These are phyloP conservation scores for Fusarium multiceps DNA, from an alignment of 2,329 filamentous ascomycete species.

Conservation along the genomic window DNA sequence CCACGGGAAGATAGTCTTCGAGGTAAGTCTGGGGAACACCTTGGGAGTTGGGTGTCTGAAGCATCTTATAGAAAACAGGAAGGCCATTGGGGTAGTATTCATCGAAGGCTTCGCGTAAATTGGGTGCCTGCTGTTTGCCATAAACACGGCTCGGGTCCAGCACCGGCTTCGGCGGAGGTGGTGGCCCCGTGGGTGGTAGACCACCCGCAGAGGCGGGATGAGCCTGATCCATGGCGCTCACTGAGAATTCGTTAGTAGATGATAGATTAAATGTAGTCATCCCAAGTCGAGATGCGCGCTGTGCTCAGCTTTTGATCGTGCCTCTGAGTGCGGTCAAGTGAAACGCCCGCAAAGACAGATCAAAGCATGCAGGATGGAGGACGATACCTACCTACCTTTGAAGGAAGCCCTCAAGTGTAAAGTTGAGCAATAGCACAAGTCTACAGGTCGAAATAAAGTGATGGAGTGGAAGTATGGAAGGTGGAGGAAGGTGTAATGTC, in stretches of 20 bases:
- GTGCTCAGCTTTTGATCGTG: neutral
- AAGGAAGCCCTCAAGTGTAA: conserved; percentile 4
- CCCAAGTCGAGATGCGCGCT: neutral
- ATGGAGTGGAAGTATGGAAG: neutral
- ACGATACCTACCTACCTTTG: conserved; percentile 18
- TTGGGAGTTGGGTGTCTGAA: conserved; percentile 36
- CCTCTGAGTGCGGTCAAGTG: neutral
- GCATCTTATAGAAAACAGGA: conserved; percentile 51
- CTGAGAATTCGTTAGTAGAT: conserved; percentile 21
- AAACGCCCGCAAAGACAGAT: neutral
- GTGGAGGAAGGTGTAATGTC: neutral
- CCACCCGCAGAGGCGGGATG: conserved; percentile 11
- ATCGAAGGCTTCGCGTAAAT: conserved; percentile 44
- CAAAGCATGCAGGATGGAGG: neutral
- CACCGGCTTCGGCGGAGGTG: conserved; percentile 27
- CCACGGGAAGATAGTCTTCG: conserved; percentile 51
- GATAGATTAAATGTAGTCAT: neutral
- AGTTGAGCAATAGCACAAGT: neutral
- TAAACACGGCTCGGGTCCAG: conserved; percentile 37
- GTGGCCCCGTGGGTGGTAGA: conserved; percentile 20
- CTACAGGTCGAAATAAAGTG: neutral
- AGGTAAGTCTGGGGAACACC: conserved; percentile 48
- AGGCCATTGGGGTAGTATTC: conserved; percentile 53
- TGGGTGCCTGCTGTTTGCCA: conserved; percentile 41
- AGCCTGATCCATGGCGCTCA: conserved; percentile 32